A percentile compares a stretch with the other conserved stretches of the same genome.
phyloP scores from a whole-genome alignment of 2,329 filamentous ascomycete genomes.

The Alternaria triticimaculans region DNA sequence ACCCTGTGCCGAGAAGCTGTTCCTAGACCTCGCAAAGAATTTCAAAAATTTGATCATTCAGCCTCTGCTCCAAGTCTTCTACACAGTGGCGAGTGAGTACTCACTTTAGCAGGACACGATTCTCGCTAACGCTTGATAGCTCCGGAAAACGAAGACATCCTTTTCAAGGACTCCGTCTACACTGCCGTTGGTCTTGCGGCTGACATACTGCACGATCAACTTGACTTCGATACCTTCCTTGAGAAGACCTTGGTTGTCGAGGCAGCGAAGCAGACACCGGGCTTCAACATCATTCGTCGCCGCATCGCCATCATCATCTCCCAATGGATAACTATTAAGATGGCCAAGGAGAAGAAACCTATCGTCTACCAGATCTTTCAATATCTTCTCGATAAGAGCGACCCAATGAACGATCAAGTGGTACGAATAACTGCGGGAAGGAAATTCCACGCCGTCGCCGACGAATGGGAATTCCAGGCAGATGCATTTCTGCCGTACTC shows the following conservation, averaged over 20 bases:
- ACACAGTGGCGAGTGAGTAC: conserved; percentile 71
- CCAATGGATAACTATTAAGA: conserved; percentile 84
- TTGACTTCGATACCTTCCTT: conserved; percentile 86
- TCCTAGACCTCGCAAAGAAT: conserved; percentile 87
- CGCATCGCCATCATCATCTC: conserved; percentile 88
- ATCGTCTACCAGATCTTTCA: conserved; percentile 88
- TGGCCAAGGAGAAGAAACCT: conserved; percentile 70
- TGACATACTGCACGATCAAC: conserved; percentile 71
- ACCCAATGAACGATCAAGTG: conserved; percentile 85
- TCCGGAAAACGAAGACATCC: conserved; percentile 70
- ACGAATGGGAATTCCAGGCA: conserved; percentile 82
- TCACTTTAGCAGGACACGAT: background rate
- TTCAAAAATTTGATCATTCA: conserved; percentile 82
- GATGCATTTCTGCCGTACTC: conserved; percentile 80
- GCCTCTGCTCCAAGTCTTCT: conserved; percentile 83
- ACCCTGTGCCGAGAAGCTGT: conserved; percentile 91
- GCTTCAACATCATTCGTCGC: conserved; percentile 83
- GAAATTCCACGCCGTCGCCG: conserved; percentile 78
- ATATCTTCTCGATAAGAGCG: conserved; percentile 79
- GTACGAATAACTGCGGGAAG: conserved; percentile 90
- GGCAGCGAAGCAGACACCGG: conserved; percentile 70
- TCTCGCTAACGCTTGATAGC: conserved; percentile 44
- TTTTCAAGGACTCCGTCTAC: conserved; percentile 93
- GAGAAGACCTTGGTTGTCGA: conserved; percentile 77
- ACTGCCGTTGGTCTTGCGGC: conserved; percentile 89